These are phyloP conservation scores for Incumbomyces delicatus DNA, from an alignment of 2,329 filamentous ascomycete genomes.

Conservation along the genomic window DNA sequence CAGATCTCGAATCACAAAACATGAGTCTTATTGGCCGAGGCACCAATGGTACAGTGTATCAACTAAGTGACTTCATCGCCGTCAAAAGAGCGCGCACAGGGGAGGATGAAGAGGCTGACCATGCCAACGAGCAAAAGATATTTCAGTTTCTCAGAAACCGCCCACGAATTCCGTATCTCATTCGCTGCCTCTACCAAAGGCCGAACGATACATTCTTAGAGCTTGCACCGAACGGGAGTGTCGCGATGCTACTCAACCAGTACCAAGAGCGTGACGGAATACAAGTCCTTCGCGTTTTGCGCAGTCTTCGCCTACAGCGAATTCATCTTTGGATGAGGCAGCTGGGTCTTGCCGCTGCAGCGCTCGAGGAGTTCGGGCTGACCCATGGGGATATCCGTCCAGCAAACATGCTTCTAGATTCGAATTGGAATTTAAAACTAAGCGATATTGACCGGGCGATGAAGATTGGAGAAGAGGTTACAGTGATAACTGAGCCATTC, in stretches of 20 bases:
- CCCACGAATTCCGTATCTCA: slow-evolving; percentile 4
- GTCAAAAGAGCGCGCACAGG: slow-evolving; percentile 1
- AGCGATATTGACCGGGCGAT: slow-evolving; percentile 15
- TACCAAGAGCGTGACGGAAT: slow-evolving; percentile 2
- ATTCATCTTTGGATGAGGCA: slow-evolving; percentile 24
- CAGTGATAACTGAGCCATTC: slow-evolving; percentile 3
- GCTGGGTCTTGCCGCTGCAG: slow-evolving; percentile 25
- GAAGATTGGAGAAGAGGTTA: background rate
- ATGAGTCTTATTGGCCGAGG: slow-evolving; percentile 6
- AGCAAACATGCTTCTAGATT: slow-evolving; percentile 21
- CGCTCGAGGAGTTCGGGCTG: slow-evolving; percentile 26
- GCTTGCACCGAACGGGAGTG: background rate
- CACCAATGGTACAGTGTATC: background rate
- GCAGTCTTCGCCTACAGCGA: slow-evolving; percentile 8
- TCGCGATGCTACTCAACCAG: slow-evolving; percentile 4
- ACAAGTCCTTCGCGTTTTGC: slow-evolving; percentile 6
- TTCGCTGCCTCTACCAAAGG: slow-evolving; percentile 4
- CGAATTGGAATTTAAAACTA: slow-evolving; percentile 15
- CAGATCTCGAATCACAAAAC: no score
- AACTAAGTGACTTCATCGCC: slow-evolving; percentile 3
- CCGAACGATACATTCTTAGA: slow-evolving; percentile 6
- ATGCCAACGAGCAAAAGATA: slow-evolving; percentile 3
- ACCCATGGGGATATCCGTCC: slow-evolving; percentile 26
- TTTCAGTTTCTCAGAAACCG: slow-evolving; percentile 7
- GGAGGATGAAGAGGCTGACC: background rate